Conservation (phyloP, 2,329 filamentous ascomycete genomes). For the Lecanicillium sp. region DNA sequence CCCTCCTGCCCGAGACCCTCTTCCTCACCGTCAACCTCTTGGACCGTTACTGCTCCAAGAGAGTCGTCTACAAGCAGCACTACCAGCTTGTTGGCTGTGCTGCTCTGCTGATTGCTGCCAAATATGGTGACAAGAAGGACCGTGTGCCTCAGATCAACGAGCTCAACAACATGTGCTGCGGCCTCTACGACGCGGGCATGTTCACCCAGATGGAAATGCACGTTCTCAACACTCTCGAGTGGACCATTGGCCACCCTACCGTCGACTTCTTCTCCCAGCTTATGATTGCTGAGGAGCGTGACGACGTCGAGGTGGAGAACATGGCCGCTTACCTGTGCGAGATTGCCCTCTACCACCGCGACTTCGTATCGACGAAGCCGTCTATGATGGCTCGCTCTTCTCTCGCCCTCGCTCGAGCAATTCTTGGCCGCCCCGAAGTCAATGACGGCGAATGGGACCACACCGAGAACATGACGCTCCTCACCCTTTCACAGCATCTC, state of each 20-base stretch:
- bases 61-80: conserved; percentile 97
- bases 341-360: conserved; percentile 90
- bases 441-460: conserved; percentile 70
- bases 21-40: conserved; percentile 95
- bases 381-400: conserved; percentile 86
- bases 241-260: conserved; percentile 92
- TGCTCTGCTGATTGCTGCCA: conserved; percentile 89
- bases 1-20: conserved; percentile 85
- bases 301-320: conserved; percentile 83
- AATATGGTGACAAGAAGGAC: conserved; percentile 98
- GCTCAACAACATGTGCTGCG: conserved; percentile 98
- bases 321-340: conserved; percentile 93
- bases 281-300: conserved; percentile 68
- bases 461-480: conserved; percentile 58
- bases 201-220: conserved; percentile 99
- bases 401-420: conserved; percentile 76
- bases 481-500: conserved; percentile 51
- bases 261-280: conserved; percentile 90
- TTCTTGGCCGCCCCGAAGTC: conserved; percentile 71
- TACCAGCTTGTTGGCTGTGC: conserved; percentile 97
- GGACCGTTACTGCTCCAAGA: conserved; percentile 94
- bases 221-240: conserved; percentile 92
- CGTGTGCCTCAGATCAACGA: conserved; percentile 95
- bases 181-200: conserved; percentile 97
- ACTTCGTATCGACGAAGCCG: conserved; percentile 88